phyloP scores from a whole-genome alignment of 495 filamentous ascomycete species.

The Peziza echinospora region DNA sequence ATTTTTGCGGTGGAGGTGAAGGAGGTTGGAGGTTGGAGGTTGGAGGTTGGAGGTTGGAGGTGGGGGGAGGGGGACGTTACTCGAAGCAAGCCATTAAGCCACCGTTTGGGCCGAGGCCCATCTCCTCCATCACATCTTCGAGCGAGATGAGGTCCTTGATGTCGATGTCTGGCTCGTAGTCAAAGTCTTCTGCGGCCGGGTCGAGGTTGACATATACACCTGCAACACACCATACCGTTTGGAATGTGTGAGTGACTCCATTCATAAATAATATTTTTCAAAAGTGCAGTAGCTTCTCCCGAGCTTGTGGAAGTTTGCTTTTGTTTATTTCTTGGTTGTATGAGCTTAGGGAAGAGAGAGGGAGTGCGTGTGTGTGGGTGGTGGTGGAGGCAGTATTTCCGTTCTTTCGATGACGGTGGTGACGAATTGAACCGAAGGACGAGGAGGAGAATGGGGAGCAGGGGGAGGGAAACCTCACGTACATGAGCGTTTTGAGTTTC shows the following conservation, averaged over 20 bases:
- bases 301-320: not conserved
- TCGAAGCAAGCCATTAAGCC: constrained; percentile 97
- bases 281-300: not conserved
- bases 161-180: constrained; percentile 80
- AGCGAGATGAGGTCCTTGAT: constrained; percentile 92
- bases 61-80: constrained; percentile 16
- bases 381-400: too few relatives aligned
- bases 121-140: constrained; percentile 96
- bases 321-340: too few relatives aligned
- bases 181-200: constrained; percentile 81
- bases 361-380: too few relatives aligned
- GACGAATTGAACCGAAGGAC: too few relatives aligned
- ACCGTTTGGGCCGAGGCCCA: constrained; percentile 81
- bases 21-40: not conserved
- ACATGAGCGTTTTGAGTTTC: constrained; percentile 66
- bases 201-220: constrained; percentile 94
- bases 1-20: too few relatives aligned
- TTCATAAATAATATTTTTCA: not conserved
- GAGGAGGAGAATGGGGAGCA: too few relatives aligned
- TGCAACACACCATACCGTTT: too few relatives aligned
- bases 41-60: not conserved
- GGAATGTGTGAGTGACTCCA: too few relatives aligned
- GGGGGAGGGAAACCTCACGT: constrained; percentile 5
- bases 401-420: too few relatives aligned
- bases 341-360: too few relatives aligned